These are phyloP conservation scores for Pestalotiopsis sp. DNA, from an alignment of 2,329 filamentous ascomycete species.

Conservation along the genomic window DNA sequence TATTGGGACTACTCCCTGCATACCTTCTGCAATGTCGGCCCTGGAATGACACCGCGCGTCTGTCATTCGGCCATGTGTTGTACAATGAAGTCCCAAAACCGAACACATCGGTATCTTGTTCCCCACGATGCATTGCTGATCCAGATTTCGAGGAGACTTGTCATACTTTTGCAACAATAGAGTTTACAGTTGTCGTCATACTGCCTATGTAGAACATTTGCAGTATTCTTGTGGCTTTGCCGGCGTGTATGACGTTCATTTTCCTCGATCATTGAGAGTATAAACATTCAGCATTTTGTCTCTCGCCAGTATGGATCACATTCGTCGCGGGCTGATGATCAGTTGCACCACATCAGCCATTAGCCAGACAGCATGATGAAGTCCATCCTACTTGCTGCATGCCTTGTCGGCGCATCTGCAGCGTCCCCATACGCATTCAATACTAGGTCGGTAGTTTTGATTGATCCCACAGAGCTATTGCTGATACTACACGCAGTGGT, in stretches of 20 bases:
- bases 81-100: too few relatives aligned
- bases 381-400: neutral
- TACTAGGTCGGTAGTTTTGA: neutral
- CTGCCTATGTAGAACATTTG: too few relatives aligned
- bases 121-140: too few relatives aligned
- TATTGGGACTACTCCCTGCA: neutral
- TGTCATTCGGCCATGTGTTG: neutral
- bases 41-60: neutral
- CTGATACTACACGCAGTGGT: neutral
- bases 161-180: too few relatives aligned
- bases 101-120: too few relatives aligned
- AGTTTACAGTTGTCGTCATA: too few relatives aligned
- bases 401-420: neutral
- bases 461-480: neutral
- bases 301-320: neutral
- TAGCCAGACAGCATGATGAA: neutral
- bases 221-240: too few relatives aligned
- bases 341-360: neutral
- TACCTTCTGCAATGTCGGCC: neutral
- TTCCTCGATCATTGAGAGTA: accelerated
- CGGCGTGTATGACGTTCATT: too few relatives aligned
- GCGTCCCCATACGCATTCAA: neutral
- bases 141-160: too few relatives aligned
- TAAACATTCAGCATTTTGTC: too few relatives aligned
- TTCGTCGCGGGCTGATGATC: neutral